Evolutionary conservation across 805 yeast species (phyloP).

Genomic region (Kodamaea restingae): DNA sequence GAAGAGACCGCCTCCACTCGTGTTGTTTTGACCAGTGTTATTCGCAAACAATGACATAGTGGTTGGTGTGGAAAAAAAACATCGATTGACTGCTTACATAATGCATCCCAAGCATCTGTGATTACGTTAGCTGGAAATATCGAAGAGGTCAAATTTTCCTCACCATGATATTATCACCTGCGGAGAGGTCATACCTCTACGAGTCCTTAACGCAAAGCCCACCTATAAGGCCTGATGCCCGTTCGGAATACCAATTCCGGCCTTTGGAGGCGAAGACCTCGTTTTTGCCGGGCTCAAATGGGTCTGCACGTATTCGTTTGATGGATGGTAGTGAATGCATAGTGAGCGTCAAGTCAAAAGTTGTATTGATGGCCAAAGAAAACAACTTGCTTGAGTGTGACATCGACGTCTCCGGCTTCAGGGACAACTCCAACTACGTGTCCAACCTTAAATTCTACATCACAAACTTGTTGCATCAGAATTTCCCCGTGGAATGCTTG

Average conservation of each 20-base stretch:
- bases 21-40: neutral
- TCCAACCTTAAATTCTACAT: conserved; percentile 60
- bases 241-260: conserved; percentile 69
- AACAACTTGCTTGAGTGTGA: conserved; percentile 64
- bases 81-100: conserved; percentile 2
- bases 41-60: conserved; percentile 2
- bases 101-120: neutral
- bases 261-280: conserved; percentile 81
- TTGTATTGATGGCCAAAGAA: conserved; percentile 44
- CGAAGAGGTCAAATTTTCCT: neutral
- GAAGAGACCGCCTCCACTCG: neutral
- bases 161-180: conserved; percentile 63
- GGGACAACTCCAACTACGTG: conserved; percentile 74
- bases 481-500: conserved; percentile 51
- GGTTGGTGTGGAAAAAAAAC: conserved; percentile 1
- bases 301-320: conserved; percentile 82
- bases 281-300: conserved; percentile 83
- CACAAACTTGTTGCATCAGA: conserved; percentile 47
- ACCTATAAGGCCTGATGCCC: conserved; percentile 80
- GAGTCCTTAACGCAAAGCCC: conserved; percentile 63
- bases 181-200: conserved; percentile 71
- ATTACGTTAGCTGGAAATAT: neutral
- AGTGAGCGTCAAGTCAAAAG: conserved; percentile 85
- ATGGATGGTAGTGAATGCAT: conserved; percentile 93
- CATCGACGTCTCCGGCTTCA: conserved; percentile 72